A percentile compares a stretch with the other conserved stretches of the same genome.
These are phyloP conservation scores for Fusarium oxysporum DNA, from an alignment of 2,329 filamentous ascomycete species.

Conservation along the genomic window DNA sequence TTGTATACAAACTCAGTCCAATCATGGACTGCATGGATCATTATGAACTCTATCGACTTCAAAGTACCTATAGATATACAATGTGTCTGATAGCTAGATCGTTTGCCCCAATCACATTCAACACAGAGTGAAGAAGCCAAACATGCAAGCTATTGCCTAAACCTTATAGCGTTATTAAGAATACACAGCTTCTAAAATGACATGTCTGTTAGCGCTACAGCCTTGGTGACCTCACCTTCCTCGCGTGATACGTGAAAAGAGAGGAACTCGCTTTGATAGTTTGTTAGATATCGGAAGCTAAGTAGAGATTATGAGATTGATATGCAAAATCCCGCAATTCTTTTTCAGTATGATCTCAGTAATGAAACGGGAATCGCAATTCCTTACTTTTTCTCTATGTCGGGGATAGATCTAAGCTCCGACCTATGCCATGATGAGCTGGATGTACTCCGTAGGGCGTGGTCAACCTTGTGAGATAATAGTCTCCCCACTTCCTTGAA, in stretches of 20 bases:
- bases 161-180: too few species aligned
- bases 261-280: not conserved
- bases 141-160: too few species aligned
- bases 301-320: not conserved
- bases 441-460: not conserved
- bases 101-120: too few species aligned
- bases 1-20: not conserved
- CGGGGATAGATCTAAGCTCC: conserved; percentile 2
- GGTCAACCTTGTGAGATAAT: not conserved
- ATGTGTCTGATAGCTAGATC: not conserved
- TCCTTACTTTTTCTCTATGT: not conserved
- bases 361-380: not conserved
- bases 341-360: not conserved
- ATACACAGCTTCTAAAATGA: not conserved
- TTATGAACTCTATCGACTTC: not conserved
- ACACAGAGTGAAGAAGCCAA: not conserved
- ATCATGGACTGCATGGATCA: not conserved
- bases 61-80: not conserved
- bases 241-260: not conserved
- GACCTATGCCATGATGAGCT: not conserved
- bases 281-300: not conserved
- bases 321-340: not conserved
- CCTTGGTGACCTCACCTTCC: not conserved
- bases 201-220: too few species aligned
- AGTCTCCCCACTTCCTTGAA: not conserved